Conservation (phyloP, 2,329 filamentous ascomycete genomes). For the Thermoascus crustaceus region DNA sequence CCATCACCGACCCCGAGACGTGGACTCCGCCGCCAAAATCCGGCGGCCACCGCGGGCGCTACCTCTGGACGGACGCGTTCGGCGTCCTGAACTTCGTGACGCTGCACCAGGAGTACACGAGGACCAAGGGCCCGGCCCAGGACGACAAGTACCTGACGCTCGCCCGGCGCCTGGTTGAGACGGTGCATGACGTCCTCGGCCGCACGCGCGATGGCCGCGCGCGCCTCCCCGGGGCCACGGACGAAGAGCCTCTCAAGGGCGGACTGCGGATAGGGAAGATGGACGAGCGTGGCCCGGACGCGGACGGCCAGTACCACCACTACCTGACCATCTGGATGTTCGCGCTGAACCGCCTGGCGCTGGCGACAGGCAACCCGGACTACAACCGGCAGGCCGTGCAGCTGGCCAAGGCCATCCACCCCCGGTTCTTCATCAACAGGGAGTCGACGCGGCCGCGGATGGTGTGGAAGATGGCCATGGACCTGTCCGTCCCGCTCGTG, state of each 20-base stretch:
- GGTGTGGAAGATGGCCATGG: slow-evolving; percentile 51
- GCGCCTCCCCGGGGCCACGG: slow-evolving; percentile 45
- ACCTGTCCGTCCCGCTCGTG: slow-evolving; percentile 42
- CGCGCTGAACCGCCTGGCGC: slow-evolving; percentile 47
- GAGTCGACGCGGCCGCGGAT: slow-evolving; percentile 31
- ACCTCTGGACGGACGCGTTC: slow-evolving; percentile 55
- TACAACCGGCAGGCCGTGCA: slow-evolving; percentile 47
- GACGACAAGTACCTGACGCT: slow-evolving; percentile 40
- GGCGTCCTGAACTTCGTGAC: slow-evolving; percentile 53
- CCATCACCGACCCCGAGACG: slow-evolving; percentile 19
- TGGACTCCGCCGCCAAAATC: slow-evolving; percentile 46
- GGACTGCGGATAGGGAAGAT: slow-evolving; percentile 53
- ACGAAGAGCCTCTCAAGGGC: slow-evolving; percentile 44
- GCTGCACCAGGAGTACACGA: slow-evolving; percentile 35
- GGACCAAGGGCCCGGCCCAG: slow-evolving; percentile 6
- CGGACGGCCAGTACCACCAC: slow-evolving; percentile 55
- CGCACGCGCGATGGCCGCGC: slow-evolving; percentile 42
- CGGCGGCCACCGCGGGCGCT: slow-evolving; percentile 50
- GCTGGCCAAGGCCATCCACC: slow-evolving; percentile 47
- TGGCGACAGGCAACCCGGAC: slow-evolving; percentile 37
- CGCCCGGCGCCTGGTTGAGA: slow-evolving; percentile 41
- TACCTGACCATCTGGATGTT: slow-evolving; percentile 58
- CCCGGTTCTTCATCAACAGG: slow-evolving; percentile 41
- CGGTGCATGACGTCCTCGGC: slow-evolving; percentile 48
- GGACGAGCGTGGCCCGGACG: slow-evolving; percentile 41